These are phyloP conservation scores for Pilobolus umbonatus DNA, from an alignment of 192 early-diverging fungal genomes.

Conservation along the genomic window DNA sequence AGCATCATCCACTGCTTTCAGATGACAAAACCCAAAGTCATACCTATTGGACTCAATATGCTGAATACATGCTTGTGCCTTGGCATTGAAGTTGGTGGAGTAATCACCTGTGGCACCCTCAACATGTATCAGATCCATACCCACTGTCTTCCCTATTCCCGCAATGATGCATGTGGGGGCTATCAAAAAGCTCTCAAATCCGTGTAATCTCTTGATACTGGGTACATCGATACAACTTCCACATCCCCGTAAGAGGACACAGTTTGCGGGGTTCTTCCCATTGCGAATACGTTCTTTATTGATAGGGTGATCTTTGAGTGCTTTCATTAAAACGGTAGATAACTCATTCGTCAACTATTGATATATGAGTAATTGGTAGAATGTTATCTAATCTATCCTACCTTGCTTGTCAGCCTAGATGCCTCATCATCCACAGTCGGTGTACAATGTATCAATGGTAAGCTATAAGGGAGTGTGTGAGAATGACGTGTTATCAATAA, in stretches of 20 bases:
- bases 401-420: constrained; percentile 25
- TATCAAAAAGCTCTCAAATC: constrained; percentile 25
- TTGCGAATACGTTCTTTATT: constrained; percentile 16
- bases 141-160: constrained; percentile 29
- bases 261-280: constrained; percentile 29
- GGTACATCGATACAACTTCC: constrained; percentile 32
- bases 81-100: constrained; percentile 22
- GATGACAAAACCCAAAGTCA: constrained; percentile 34
- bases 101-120: constrained; percentile 33
- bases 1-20: constrained; percentile 36
- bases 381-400: not conserved
- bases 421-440: constrained; percentile 17
- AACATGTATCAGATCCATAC: constrained; percentile 29
- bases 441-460: constrained; percentile 17
- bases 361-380: not conserved
- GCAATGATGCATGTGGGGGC: constrained; percentile 37
- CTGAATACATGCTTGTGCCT: constrained; percentile 16
- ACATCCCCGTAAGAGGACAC: constrained; percentile 30
- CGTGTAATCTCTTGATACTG: constrained; percentile 20
- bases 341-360: constrained; percentile 30
- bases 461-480: constrained; percentile 5
- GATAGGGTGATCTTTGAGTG: constrained; percentile 17
- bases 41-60: constrained; percentile 2
- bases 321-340: constrained; percentile 8
- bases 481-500: not conserved